Evolutionary conservation across 108 stramenopile species (phyloP).

Genomic region (Fragilariopsis cylindrus): DNA sequence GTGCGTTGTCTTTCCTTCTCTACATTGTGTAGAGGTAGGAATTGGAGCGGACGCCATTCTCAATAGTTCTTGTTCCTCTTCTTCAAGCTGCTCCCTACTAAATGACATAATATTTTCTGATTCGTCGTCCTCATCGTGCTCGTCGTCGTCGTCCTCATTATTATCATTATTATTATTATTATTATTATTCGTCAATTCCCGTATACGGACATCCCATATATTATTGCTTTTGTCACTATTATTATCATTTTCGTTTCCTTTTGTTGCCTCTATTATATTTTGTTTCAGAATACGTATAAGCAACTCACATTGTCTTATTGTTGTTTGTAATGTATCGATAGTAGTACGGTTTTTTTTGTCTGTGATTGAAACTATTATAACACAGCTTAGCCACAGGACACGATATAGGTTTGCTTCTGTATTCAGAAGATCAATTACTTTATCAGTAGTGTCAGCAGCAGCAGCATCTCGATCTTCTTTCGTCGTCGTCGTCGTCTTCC

Average conservation of each 20-base stretch:
- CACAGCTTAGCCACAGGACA: conserved; percentile 9
- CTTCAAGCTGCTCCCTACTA: conserved; percentile 25
- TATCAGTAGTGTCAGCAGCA: neutral
- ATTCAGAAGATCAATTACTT: neutral
- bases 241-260: neutral
- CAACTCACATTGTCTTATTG: neutral
- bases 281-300: neutral
- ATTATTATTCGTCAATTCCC: conserved; percentile 9
- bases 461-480: neutral
- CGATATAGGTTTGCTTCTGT: conserved; percentile 27
- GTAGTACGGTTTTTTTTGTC: neutral
- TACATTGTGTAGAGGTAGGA: neutral
- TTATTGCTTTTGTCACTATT: neutral
- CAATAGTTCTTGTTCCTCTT: conserved; percentile 31
- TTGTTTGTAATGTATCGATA: neutral
- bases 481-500: neutral
- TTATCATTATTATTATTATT: neutral
- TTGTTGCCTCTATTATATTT: neutral
- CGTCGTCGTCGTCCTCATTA: conserved; percentile 3
- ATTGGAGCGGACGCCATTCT: conserved; percentile 39
- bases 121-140: conserved; percentile 6
- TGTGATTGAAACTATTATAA: neutral
- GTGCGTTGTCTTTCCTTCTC: neutral
- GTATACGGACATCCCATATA: conserved; percentile 8
- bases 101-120: conserved; percentile 19